Conservation (phyloP, 345 rosid genomes). For the Dipteronia sinensis region DNA sequence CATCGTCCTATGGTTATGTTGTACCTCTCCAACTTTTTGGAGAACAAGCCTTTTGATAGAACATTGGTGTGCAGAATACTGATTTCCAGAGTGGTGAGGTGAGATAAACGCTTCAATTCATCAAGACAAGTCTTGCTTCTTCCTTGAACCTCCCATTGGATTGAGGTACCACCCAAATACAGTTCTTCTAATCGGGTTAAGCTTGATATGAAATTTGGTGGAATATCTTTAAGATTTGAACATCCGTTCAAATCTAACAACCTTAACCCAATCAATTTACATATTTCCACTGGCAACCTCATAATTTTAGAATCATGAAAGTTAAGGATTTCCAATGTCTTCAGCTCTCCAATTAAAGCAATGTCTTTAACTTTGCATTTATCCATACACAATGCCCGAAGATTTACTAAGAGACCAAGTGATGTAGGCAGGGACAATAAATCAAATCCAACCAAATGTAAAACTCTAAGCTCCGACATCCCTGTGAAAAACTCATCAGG, state of each 20-base stretch:
- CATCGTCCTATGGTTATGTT: neutral
- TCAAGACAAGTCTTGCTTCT: neutral
- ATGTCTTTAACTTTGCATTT: neutral
- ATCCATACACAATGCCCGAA: constrained; percentile 27
- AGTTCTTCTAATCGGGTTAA: too few species aligned
- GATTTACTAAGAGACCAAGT: constrained; percentile 1
- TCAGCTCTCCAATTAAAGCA: neutral
- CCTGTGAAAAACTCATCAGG: constrained; percentile 21
- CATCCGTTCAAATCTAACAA: constrained; percentile 18
- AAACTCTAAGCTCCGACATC: constrained; percentile 27
- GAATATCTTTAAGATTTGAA: neutral
- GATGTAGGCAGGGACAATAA: constrained; percentile 20
- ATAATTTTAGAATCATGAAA: neutral
- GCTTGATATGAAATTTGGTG: neutral
- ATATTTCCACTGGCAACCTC: constrained; percentile 28
- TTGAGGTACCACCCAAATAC: constrained; percentile 12
- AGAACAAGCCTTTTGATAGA: neutral
- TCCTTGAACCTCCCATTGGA: constrained; percentile 22
- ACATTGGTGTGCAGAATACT: neutral
- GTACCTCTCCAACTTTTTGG: neutral
- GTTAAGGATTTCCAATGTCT: constrained; percentile 26
- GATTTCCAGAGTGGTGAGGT: too few species aligned
- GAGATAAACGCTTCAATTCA: too few species aligned
- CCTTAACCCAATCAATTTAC: constrained; percentile 19
- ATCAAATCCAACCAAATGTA: constrained; percentile 10